Conservation (phyloP, 345 rosid species). For the Camelina neglecta region DNA sequence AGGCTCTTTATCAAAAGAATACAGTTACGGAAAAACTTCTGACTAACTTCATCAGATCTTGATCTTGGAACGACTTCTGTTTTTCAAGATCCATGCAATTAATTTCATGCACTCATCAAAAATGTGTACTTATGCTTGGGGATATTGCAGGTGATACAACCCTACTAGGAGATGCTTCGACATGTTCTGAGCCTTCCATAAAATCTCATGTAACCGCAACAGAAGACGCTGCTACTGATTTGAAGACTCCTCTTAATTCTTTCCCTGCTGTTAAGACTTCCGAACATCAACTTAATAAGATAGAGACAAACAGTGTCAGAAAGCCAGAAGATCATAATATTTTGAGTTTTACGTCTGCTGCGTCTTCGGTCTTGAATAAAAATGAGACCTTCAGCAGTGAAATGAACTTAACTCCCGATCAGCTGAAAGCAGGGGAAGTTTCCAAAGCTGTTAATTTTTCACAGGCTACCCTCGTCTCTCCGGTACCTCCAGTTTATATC, state of each 20-base stretch:
- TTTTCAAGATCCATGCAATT: constrained; percentile 19
- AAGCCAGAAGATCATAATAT: constrained; percentile 43
- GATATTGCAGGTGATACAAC: constrained; percentile 43
- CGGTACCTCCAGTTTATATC: constrained; percentile 45
- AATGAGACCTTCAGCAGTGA: constrained; percentile 54
- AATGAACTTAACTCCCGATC: constrained; percentile 58
- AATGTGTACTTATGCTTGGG: constrained; percentile 4
- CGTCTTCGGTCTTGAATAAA: constrained; percentile 50
- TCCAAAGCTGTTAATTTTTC: constrained; percentile 49
- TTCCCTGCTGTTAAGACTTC: constrained; percentile 49
- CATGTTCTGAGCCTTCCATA: constrained; percentile 43
- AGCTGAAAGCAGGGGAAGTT: constrained; percentile 49
- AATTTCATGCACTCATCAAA: constrained; percentile 10
- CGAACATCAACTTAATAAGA: constrained; percentile 50
- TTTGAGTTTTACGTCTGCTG: constrained; percentile 41
- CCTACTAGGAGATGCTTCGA: constrained; percentile 37
- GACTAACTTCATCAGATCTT: constrained; percentile 19
- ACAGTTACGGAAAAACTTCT: constrained; percentile 13
- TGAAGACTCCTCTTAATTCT: constrained; percentile 51
- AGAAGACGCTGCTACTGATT: constrained; percentile 45
- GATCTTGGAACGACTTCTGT: constrained; percentile 7
- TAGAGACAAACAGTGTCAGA: constrained; percentile 46
- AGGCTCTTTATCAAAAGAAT: not conserved
- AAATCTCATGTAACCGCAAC: constrained; percentile 44
- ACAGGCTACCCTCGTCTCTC: constrained; percentile 48